Evolutionary conservation across 2,329 filamentous ascomycete species (phyloP), one percentile per base, ranked within the genome.

Genomic region (Bipolaris cookei): DNA sequence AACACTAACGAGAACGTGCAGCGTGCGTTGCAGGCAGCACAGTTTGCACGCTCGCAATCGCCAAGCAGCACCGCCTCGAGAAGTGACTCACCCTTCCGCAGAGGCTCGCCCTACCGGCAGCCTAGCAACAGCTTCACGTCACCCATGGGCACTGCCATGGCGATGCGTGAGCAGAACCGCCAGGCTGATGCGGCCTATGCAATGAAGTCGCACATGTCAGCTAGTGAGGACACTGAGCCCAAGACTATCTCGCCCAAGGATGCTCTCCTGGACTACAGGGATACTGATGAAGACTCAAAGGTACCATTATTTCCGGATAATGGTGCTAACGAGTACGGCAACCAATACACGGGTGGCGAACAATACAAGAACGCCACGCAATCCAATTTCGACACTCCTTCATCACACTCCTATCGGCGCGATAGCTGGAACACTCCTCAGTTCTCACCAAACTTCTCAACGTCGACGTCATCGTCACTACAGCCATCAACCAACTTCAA

Each of bases 211-310:
- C 75, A 74, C 46, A 71, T 77, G 63, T 71, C 74, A 45, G 71
- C 75, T 46, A 67, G 61, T 50, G 74, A 82, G 21, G 75, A 78
- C 58, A 68, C 79, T 41, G 66, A 77, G n/a, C 83, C 86, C 1
- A 91, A 91, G 76, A 97, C 94, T 0, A 97, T 99, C 44, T 98
- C 94, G 1, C 95, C 94, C 21, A 96, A 96, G 78, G 94, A 98
- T 69, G 91, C 93, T 1, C 79, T 96, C 58, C 79, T 97, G 47
- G 93, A 97, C 58, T 97, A 93, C 72, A 86, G 89, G 59, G 91
- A 95, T 37, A 77, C 82, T 0, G 90, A 93, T 2, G 87, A 89
- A 16, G 88, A 89, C 45, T 79, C 84, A 4, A 86, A 86, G 57
- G 86, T 90, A 67, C 87, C 91, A 11, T 79, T 97, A 18, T 96